These are phyloP conservation scores for Eutrema heterophyllum DNA, from an alignment of 345 rosid genomes.

Conservation along the genomic window DNA sequence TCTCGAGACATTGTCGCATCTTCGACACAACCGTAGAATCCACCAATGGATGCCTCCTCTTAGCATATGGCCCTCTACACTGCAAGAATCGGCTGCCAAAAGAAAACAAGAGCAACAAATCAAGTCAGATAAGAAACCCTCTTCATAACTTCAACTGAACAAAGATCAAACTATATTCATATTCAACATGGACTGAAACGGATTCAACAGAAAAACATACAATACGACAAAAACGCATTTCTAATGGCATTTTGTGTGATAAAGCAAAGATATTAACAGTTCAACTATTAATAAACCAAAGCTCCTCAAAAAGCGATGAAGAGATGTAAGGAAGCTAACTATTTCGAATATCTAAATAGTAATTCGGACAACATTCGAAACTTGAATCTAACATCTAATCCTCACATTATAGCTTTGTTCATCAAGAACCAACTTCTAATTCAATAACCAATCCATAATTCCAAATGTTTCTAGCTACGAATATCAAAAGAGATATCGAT, in stretches of 20 bases:
- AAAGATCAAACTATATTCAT: not conserved
- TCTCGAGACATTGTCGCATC: conserved; percentile 72
- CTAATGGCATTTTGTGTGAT: not conserved
- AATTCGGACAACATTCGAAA: not conserved
- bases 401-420: not conserved
- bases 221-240: not conserved
- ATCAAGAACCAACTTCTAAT: not conserved
- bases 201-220: not conserved
- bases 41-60: conserved; percentile 80
- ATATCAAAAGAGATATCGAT: not conserved
- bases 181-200: not conserved
- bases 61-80: conserved; percentile 92
- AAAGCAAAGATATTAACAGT: not conserved
- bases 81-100: conserved; percentile 81
- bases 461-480: not conserved
- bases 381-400: not conserved
- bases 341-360: too few species aligned
- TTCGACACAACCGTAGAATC: conserved; percentile 72
- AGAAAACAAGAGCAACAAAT: too few species aligned
- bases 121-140: too few species aligned
- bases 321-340: not conserved
- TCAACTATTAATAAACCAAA: not conserved
- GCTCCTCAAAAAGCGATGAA: not conserved
- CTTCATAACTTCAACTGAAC: not conserved
- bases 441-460: not conserved